These are phyloP conservation scores for Paramecium sexaurelia DNA, from an alignment of 73 alveolate genomes.

Conservation along the genomic window DNA sequence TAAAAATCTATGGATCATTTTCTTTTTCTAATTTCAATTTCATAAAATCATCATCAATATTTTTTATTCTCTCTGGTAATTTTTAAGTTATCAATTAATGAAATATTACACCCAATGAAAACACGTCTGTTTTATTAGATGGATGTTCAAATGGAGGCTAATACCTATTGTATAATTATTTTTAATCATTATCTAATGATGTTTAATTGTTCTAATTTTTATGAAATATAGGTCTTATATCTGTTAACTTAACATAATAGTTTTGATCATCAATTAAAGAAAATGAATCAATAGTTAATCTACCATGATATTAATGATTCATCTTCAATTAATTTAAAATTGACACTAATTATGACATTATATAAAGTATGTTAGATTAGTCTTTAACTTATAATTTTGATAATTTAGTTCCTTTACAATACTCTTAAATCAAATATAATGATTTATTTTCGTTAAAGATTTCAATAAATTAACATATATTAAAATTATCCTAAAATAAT, in stretches of 20 bases:
- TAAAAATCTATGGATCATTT: background rate
- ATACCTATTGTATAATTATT: background rate
- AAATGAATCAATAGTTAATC: background rate
- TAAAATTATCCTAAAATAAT: background rate
- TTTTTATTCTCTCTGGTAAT: background rate
- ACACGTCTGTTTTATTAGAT: background rate
- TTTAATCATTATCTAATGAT: background rate
- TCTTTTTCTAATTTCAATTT: background rate
- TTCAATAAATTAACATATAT: background rate
- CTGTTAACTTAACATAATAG: background rate
- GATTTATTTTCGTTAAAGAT: background rate
- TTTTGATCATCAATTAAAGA: background rate
- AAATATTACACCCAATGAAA: background rate
- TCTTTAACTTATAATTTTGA: background rate
- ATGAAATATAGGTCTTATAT: background rate
- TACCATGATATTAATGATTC: background rate
- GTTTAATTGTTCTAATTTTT: background rate
- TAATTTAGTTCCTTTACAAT: constrained; percentile 13
- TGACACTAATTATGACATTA: background rate
- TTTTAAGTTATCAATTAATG: background rate
- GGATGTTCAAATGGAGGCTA: background rate
- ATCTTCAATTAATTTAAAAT: background rate
- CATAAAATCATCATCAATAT: background rate
- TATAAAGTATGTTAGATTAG: background rate
- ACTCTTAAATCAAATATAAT: background rate